These are phyloP conservation scores for Catenaria anguillulae DNA, from an alignment of 371 early-diverging fungal species.

Conservation along the genomic window DNA sequence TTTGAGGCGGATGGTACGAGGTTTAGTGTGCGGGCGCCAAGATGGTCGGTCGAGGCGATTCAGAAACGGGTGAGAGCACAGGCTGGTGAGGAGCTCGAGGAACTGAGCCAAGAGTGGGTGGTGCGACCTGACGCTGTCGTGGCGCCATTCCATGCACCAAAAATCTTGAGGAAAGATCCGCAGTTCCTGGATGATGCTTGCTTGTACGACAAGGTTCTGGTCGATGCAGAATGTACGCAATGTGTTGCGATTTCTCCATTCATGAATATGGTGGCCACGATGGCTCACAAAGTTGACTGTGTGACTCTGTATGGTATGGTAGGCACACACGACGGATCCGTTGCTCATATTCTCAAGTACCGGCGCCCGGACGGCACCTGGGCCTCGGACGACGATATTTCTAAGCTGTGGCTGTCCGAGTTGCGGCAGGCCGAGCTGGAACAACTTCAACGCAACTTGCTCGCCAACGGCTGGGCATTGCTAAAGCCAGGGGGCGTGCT, in stretches of 20 bases:
- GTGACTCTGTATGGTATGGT: no score
- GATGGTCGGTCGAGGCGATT: neutral
- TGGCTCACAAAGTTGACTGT: neutral
- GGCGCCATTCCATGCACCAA: conserved; percentile 65
- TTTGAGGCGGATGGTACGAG: conserved; percentile 66
- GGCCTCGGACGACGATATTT: conserved; percentile 53
- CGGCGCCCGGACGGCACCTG: conserved; percentile 22
- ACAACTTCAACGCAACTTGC: conserved; percentile 27
- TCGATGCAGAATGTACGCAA: conserved; percentile 68
- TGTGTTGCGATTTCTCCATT: no score
- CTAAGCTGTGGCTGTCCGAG: conserved; percentile 42
- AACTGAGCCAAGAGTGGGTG: no score
- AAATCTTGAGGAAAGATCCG: conserved; percentile 42
- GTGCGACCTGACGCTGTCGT: no score
- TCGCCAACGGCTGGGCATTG: conserved; percentile 53
- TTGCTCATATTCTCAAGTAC: conserved; percentile 64
- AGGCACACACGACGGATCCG: conserved; percentile 81
- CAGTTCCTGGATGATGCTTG: conserved; percentile 20
- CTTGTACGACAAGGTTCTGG: conserved; percentile 77
- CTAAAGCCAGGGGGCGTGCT: conserved; percentile 40
- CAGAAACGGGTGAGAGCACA: no score
- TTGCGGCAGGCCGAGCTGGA: conserved; percentile 27
- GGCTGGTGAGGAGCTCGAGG: neutral
- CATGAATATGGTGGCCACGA: conserved; percentile 8
- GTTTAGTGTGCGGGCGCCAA: conserved; percentile 59